Evolutionary conservation across 2,329 filamentous ascomycete genomes (phyloP).

Genomic region (Periconia sp.): DNA sequence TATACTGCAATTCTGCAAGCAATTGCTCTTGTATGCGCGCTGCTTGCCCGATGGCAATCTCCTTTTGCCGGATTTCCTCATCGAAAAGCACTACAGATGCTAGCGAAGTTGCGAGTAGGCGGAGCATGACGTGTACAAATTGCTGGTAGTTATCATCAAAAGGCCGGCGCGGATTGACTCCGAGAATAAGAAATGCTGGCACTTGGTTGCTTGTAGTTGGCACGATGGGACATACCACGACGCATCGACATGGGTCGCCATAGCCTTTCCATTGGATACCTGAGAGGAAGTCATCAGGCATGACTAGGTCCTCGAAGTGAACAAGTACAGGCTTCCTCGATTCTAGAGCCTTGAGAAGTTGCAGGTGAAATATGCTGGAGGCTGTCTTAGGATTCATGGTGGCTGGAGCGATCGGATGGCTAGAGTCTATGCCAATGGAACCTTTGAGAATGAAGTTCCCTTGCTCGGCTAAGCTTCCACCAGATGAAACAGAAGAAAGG

Average conservation of each 20-base stretch:
- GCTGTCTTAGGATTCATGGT: constrained; percentile 27
- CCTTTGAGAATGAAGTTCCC: constrained; percentile 29
- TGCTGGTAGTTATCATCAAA: constrained; percentile 49
- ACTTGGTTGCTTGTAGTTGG: constrained; percentile 42
- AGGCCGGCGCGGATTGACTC: constrained; percentile 46
- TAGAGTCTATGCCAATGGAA: constrained; percentile 23
- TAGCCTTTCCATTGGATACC: constrained; percentile 41
- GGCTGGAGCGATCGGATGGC: constrained; percentile 27
- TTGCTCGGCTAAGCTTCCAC: constrained; percentile 5
- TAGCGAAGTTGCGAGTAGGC: constrained; percentile 47
- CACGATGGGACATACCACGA: constrained; percentile 44
- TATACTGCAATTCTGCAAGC: constrained; percentile 35
- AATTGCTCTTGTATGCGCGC: constrained; percentile 35
- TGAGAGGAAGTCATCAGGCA: constrained; percentile 35
- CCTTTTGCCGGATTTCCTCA: constrained; percentile 43
- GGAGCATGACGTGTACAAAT: constrained; percentile 42
- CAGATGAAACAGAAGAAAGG: constrained; percentile 8
- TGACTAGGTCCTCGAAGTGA: constrained; percentile 29
- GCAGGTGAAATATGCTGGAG: constrained; percentile 23
- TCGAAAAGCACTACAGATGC: constrained; percentile 48
- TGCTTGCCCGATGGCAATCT: constrained; percentile 37
- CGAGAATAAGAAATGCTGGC: constrained; percentile 49
- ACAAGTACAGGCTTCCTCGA: constrained; percentile 34
- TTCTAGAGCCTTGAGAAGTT: constrained; percentile 37
- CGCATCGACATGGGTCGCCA: constrained; percentile 39